Conservation (phyloP, 1,284 basidiomycete species). For the Cutaneotrichosporon arboriforme region DNA sequence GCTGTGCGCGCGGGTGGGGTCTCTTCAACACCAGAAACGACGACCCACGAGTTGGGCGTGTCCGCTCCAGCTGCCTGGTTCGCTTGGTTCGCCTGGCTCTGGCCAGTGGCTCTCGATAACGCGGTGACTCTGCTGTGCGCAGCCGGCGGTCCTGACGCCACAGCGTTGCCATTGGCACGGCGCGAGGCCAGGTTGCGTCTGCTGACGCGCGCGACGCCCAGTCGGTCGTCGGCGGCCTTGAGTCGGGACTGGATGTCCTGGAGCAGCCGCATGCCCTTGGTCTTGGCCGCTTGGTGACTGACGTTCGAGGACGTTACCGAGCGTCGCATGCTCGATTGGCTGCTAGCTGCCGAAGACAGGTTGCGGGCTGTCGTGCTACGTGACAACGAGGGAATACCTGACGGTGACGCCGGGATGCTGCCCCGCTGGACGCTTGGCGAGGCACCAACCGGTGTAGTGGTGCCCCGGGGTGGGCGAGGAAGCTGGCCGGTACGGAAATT, state of each 20-base stretch:
- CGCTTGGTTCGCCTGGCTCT: no score
- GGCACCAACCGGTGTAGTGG: conserved; percentile 3
- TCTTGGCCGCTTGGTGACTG: conserved; percentile 28
- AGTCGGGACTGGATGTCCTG: conserved; percentile 39
- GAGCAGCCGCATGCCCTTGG: conserved; percentile 35
- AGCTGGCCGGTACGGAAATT: not conserved
- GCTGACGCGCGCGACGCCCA: conserved; percentile 29
- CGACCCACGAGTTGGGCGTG: conserved; percentile 32
- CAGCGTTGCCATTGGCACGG: conserved; percentile 14
- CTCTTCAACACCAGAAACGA: conserved; percentile 36
- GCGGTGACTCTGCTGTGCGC: conserved; percentile 5
- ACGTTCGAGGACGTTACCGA: not conserved
- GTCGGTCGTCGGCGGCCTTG: conserved; percentile 39
- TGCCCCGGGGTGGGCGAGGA: conserved; percentile 2
- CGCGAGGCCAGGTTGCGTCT: conserved; percentile 47
- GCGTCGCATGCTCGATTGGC: not conserved
- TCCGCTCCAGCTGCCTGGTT: no score
- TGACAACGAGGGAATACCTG: conserved; percentile 27
- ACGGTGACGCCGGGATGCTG: conserved; percentile 23
- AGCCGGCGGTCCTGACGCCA: not conserved
- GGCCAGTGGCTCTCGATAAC: not conserved
- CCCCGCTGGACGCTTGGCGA: conserved; percentile 5
- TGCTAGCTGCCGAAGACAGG: conserved; percentile 8
- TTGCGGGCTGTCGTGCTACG: conserved; percentile 39
- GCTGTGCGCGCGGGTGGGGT: conserved; percentile 20